Conservation (phyloP, 441 rosid species). For the Adansonia madagascariensis region DNA sequence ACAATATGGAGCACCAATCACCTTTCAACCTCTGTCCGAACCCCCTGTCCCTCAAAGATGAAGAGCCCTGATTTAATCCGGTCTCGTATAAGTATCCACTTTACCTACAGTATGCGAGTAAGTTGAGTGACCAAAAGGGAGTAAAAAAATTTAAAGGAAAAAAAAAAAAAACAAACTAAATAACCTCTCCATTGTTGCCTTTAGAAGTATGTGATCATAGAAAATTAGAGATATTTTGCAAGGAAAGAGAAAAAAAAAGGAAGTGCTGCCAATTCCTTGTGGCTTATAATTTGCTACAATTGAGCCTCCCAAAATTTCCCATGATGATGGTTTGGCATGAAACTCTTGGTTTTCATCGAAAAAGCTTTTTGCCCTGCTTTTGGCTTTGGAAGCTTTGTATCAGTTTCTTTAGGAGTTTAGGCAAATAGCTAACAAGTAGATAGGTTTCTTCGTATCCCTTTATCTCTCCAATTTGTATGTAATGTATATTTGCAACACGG, state of each 20-base stretch:
- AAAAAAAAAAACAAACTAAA: neutral
- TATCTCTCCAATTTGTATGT: slow-evolving; percentile 33
- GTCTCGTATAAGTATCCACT: neutral
- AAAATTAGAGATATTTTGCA: neutral
- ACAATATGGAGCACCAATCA: slow-evolving; percentile 87
- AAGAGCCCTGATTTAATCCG: slow-evolving; percentile 16
- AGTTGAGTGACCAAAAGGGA: neutral
- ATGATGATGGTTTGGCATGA: neutral
- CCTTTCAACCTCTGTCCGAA: slow-evolving; percentile 45
- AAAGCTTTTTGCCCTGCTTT: neutral
- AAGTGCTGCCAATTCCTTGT: neutral
- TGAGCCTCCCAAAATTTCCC: neutral
- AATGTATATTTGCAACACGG: slow-evolving; percentile 49
- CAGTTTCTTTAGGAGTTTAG: slow-evolving; percentile 9
- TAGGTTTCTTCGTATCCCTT: slow-evolving; percentile 26
- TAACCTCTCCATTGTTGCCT: neutral
- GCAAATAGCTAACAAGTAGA: slow-evolving; percentile 37
- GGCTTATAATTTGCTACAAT: slow-evolving; percentile 6
- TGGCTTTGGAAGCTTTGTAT: slow-evolving; percentile 1
- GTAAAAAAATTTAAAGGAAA: too few relatives aligned
- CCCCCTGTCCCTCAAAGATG: neutral
- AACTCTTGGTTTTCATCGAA: neutral
- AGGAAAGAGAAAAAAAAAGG: neutral
- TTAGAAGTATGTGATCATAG: neutral
- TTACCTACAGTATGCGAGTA: slow-evolving; percentile 18